A percentile compares a stretch with the other conserved stretches of the same genome.
These are phyloP conservation scores for Fusarium mangiferae DNA, from an alignment of 2,329 filamentous ascomycete genomes.

Conservation along the genomic window DNA sequence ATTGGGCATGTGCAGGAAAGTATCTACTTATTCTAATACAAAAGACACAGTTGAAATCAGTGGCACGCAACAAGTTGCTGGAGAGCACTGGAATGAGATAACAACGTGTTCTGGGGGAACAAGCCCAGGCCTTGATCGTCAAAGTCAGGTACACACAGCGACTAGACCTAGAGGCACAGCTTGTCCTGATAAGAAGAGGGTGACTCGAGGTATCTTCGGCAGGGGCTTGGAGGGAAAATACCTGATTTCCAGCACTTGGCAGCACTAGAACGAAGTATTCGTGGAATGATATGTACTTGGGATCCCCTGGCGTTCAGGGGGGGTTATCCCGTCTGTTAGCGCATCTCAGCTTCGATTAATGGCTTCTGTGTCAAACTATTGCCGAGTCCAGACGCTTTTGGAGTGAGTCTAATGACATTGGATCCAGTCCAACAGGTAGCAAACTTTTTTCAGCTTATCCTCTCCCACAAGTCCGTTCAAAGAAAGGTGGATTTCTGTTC, in stretches of 20 bases:
- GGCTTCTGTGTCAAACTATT: slow-evolving; percentile 21
- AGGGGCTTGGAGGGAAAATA: slow-evolving; percentile 8
- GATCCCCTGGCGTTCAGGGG: slow-evolving; percentile 15
- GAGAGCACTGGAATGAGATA: slow-evolving; percentile 30
- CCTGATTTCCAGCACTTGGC: background rate
- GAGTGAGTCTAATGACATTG: slow-evolving; percentile 1
- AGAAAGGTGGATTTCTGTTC: background rate
- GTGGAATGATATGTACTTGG: background rate
- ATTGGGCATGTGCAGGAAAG: background rate
- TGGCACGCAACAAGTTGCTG: slow-evolving; percentile 7
- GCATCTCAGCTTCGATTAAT: slow-evolving; percentile 13
- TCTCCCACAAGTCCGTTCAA: background rate
- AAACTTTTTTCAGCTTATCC: slow-evolving; percentile 13
- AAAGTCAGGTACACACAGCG: slow-evolving; percentile 26
- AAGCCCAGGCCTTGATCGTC: slow-evolving; percentile 37
- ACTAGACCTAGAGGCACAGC: background rate
- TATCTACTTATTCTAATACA: background rate
- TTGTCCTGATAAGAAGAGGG: background rate
- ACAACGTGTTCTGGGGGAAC: slow-evolving; percentile 34
- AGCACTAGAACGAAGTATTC: slow-evolving; percentile 8
- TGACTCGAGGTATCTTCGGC: slow-evolving; percentile 17
- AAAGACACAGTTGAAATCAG: background rate
- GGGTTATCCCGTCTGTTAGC: slow-evolving; percentile 3
- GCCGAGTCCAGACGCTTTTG: slow-evolving; percentile 23
- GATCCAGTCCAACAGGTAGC: background rate